Evolutionary conservation across 2,329 filamentous ascomycete genomes (phyloP).

Genomic region (Fusarium pseudoanthophilum): DNA sequence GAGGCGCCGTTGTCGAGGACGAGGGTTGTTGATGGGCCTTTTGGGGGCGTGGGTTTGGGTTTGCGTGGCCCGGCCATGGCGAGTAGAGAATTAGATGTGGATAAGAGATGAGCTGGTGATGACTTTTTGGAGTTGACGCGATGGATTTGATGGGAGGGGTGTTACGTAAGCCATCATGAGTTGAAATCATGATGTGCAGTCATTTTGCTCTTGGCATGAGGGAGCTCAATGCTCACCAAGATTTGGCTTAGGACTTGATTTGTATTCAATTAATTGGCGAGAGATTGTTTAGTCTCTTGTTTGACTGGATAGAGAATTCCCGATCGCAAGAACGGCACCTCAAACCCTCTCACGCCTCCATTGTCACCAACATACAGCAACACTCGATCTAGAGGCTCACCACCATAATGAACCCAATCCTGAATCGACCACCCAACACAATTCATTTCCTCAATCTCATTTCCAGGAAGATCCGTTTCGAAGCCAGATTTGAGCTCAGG

Average conservation of each 20-base stretch:
- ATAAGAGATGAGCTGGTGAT: too few relatives aligned
- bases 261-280: rapidly evolving
- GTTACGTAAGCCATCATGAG: slow-evolving; percentile 36
- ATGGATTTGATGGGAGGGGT: slow-evolving; percentile 26
- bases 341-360: slow-evolving; percentile 44
- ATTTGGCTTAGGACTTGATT: rapidly evolving
- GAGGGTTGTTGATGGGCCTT: slow-evolving; percentile 74
- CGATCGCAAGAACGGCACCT: slow-evolving; percentile 49
- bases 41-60: slow-evolving; percentile 61
- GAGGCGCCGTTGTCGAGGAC: slow-evolving; percentile 94
- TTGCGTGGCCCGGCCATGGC: slow-evolving; percentile 63
- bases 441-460: slow-evolving; percentile 32
- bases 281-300: rapidly evolving
- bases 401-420: slow-evolving; percentile 51
- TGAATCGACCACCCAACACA: slow-evolving; percentile 48
- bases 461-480: slow-evolving; percentile 46
- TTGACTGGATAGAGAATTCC: slow-evolving; percentile 31
- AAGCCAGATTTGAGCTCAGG: slow-evolving; percentile 23
- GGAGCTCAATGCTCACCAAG: rapidly evolving
- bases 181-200: slow-evolving; percentile 12
- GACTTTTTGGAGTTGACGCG: slow-evolving; percentile 16
- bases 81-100: too few relatives aligned
- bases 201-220: slow-evolving; percentile 3
- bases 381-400: slow-evolving; percentile 49
- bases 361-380: slow-evolving; percentile 40